phyloP scores from a whole-genome alignment of 305 asterid species.

The Galium porrigens region DNA sequence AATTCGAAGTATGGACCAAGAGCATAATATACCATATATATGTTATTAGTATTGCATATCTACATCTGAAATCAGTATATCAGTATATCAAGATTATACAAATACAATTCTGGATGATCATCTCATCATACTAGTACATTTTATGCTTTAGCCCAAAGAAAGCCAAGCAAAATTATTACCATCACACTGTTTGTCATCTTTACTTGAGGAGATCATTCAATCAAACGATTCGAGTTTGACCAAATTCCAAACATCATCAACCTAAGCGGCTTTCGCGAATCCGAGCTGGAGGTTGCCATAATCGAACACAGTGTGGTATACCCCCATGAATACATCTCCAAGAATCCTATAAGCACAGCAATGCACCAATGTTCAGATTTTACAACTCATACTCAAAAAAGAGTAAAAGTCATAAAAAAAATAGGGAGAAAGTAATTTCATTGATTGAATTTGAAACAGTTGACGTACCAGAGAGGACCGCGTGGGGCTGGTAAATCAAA shows the following conservation, averaged over 20 bases:
- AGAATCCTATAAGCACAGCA: conserved; percentile 49
- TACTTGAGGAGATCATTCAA: neutral
- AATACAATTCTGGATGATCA: neutral
- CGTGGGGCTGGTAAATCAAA: conserved; percentile 36
- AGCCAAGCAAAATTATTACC: conserved; percentile 1
- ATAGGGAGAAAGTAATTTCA: neutral
- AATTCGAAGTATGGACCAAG: neutral
- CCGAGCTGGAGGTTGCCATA: conserved; percentile 70
- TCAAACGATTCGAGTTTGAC: neutral
- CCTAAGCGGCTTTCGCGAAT: conserved; percentile 67
- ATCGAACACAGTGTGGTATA: conserved; percentile 77
- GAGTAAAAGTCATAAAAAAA: too few relatives aligned
- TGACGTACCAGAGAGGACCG: conserved; percentile 39
- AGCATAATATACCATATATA: neutral
- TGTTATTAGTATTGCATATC: neutral
- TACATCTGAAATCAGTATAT: neutral
- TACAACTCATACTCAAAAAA: neutral
- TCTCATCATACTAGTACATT: neutral
- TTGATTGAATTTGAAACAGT: neutral
- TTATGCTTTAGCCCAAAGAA: neutral
- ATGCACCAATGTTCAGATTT: neutral
- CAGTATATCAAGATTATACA: neutral
- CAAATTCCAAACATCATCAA: neutral
- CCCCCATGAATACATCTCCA: conserved; percentile 94
- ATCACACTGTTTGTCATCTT: neutral